Evolutionary conservation across 1,284 basidiomycete species (phyloP).

Genomic region (Microbotryomycetes sp.): DNA sequence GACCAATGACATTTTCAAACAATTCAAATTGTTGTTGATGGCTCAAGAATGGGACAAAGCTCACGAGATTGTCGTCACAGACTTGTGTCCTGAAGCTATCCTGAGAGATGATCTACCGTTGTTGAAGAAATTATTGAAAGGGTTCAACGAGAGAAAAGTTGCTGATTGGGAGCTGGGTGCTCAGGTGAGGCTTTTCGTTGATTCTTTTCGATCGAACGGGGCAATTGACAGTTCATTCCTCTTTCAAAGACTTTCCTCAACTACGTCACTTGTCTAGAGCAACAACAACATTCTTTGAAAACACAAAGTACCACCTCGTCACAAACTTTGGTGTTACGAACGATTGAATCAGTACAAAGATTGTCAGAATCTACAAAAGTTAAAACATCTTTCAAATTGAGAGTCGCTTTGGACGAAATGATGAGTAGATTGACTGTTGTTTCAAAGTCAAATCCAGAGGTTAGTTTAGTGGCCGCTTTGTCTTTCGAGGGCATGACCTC

Average conservation of each 20-base stretch:
- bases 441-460: background rate
- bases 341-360: conserved; percentile 2
- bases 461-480: background rate
- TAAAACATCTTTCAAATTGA: conserved; percentile 4
- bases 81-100: conserved; percentile 86
- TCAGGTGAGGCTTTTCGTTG: conserved; percentile 24
- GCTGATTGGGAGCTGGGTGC: conserved; percentile 40
- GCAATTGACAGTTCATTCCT: background rate
- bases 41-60: conserved; percentile 67
- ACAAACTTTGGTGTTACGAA: background rate
- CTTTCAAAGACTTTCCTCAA: conserved; percentile 19
- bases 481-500: background rate
- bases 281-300: background rate
- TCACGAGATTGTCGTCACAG: conserved; percentile 69
- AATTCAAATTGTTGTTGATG: conserved; percentile 68
- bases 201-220: background rate
- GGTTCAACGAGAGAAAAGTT: conserved; percentile 51
- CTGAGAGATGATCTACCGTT: conserved; percentile 70
- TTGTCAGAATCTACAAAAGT: background rate
- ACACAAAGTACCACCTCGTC: background rate
- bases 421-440: conserved; percentile 14
- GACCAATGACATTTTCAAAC: conserved; percentile 60
- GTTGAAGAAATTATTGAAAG: conserved; percentile 64
- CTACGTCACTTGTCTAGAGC: conserved; percentile 14
- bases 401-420: conserved; percentile 24